Conservation (phyloP, 495 filamentous ascomycete species). For the Penicillium lividum region DNA sequence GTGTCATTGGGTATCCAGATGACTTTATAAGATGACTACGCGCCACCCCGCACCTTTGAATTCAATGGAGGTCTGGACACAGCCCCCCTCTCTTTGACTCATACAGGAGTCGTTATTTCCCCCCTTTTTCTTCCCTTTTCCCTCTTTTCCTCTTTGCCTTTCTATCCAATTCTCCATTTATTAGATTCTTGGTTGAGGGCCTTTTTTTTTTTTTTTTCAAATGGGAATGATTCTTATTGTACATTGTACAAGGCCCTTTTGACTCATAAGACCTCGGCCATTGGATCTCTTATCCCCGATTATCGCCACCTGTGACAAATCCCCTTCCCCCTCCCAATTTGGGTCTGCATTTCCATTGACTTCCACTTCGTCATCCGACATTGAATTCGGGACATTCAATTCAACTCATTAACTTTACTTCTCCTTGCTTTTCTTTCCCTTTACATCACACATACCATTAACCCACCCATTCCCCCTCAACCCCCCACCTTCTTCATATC, state of each 20-base stretch:
- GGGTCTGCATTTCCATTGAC: slow-evolving; percentile 21
- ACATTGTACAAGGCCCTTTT: background rate
- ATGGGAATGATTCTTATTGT: background rate
- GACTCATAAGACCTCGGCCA: slow-evolving; percentile 18
- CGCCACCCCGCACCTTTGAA: slow-evolving; percentile 17
- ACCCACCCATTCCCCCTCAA: background rate
- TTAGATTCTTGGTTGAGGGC: background rate
- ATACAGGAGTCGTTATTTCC: background rate
- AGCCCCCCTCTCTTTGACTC: slow-evolving; percentile 12
- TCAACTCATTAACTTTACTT: slow-evolving; percentile 2
- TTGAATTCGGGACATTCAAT: background rate
- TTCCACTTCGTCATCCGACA: slow-evolving; percentile 12
- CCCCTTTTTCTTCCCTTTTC: background rate
- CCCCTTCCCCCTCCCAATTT: slow-evolving; percentile 1
- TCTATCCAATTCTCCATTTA: background rate
- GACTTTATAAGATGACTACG: slow-evolving; percentile 7
- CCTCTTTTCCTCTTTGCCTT: background rate
- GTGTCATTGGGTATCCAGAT: slow-evolving; percentile 12
- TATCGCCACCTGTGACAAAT: slow-evolving; percentile 29
- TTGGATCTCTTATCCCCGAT: slow-evolving; percentile 20
- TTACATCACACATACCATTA: background rate
- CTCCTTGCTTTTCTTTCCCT: background rate
- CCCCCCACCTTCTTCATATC: background rate
- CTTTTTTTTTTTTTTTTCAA: background rate
- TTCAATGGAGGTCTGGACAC: slow-evolving; percentile 1